Base-by-base conservation (phyloP, 768 basidiomycete genomes). In the Hysterangium stoloniferum region DNA sequence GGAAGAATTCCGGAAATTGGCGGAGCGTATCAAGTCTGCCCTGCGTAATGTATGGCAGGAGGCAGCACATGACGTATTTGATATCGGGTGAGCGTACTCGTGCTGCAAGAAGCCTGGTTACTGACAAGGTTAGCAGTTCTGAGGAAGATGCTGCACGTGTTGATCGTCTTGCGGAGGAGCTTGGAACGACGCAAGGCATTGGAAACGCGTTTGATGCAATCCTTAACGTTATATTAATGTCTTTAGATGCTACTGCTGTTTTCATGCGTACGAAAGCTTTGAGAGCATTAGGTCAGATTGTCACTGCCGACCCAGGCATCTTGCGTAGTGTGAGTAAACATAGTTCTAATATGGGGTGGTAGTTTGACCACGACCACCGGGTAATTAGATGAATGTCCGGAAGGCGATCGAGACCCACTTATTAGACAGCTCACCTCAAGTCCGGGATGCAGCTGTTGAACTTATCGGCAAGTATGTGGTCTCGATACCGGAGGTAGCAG, bases 391-490 rank as follows among this genome's bases (percentile, higher is more conserved):
- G 2, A 86, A 81, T 55, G 91, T 98, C 32, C 82, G 90, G 29
- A 75, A 78, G 41, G 82, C 88, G 2, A 90, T 99, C 56, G 92
- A 97, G 65, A 82, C 80, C 31, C 90, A 96, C 61, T 75, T 99
- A 12, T 71, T 87, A 2, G 96, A 99, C 58, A 85, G 77, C 56
- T 98, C 96, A 1, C 85, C 96, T 1, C 86, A 88, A 15, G 96
- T 99, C 6, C 86, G 96, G 9, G 96, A 99, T 62, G 92, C 93
- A 4, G 93, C 95, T 4, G 89, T 99, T 12, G 96, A 98, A 61
- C 70, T 99, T 52, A 89, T 98, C 52, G 96, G 96, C n/a, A 95
- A 92, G 68, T 95, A 98, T 60, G 84, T 98, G 72, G 79, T 93
- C 31, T 85, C 91, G 54, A 82, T 84, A 0, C 89, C 91, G 0